A percentile compares a stretch with the other conserved stretches of the same genome.
phyloP scores from a whole-genome alignment of 192 early-diverging fungal genomes.

The Backusella liffmaniae region DNA sequence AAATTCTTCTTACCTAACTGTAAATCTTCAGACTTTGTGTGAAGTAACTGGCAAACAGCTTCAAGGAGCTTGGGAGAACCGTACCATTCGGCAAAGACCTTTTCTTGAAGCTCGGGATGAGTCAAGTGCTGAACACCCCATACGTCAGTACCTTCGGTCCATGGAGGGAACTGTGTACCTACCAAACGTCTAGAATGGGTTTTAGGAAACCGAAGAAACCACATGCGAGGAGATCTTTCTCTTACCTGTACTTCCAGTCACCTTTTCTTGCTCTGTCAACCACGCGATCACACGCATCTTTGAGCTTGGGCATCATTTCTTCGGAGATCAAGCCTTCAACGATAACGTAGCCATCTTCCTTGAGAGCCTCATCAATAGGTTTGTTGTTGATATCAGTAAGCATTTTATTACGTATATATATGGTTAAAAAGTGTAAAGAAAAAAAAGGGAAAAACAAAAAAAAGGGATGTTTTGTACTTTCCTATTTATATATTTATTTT shows the following conservation, averaged over 20 bases:
- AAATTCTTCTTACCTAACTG: conserved; percentile 35
- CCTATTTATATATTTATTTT: neutral
- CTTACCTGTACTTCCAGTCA: conserved; percentile 43
- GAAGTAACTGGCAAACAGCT: conserved; percentile 42
- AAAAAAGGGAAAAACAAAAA: neutral
- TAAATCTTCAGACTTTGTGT: conserved; percentile 31
- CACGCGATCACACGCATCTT: conserved; percentile 39
- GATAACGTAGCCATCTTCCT: conserved; percentile 45
- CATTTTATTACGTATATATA: conserved; percentile 4
- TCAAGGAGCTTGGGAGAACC: conserved; percentile 35
- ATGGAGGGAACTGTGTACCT: conserved; percentile 50
- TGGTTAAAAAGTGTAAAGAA: neutral
- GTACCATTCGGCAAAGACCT: conserved; percentile 48
- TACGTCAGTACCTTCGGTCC: conserved; percentile 42
- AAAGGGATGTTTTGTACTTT: neutral
- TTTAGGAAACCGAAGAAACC: neutral
- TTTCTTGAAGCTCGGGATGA: conserved; percentile 46
- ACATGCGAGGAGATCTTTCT: no score
- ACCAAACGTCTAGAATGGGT: conserved; percentile 33
- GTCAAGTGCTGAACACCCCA: conserved; percentile 52
- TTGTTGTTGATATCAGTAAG: conserved; percentile 22
- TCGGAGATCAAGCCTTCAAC: conserved; percentile 40
- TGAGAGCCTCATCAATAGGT: conserved; percentile 29
- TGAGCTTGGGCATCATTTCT: conserved; percentile 33
- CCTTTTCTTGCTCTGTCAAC: conserved; percentile 37